Conservation (phyloP, 495 filamentous ascomycete genomes). For the Margaritispora aquatica region DNA sequence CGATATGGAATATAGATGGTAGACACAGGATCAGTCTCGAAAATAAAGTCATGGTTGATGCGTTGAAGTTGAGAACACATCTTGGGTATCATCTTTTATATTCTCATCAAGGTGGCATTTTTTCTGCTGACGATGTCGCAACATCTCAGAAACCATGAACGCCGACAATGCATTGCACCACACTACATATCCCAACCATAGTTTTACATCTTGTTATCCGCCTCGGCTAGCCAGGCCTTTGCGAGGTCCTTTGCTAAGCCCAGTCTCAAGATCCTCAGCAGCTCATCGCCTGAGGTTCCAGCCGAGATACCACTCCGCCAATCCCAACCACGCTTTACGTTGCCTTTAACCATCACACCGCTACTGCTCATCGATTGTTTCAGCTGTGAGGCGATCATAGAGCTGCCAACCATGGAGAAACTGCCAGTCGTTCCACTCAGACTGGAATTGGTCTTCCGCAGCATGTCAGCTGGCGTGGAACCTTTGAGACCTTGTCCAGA, state of each 20-base stretch:
- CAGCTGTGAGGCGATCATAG: conserved; percentile 60
- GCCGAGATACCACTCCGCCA: conserved; percentile 64
- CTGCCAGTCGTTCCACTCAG: conserved; percentile 45
- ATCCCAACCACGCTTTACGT: conserved; percentile 69
- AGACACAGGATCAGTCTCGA: not conserved
- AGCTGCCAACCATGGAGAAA: conserved; percentile 66
- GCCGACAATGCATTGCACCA: conserved; percentile 1
- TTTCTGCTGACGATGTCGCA: not conserved
- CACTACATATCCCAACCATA: not conserved
- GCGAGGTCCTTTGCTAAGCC: conserved; percentile 67
- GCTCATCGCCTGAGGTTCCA: conserved; percentile 52
- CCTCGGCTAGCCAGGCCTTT: conserved; percentile 53
- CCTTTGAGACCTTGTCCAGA: conserved; percentile 41
- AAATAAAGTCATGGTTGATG: not conserved
- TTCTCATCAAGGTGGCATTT: not conserved
- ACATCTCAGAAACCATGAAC: conserved; percentile 1
- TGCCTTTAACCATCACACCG: conserved; percentile 48
- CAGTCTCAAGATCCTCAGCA: conserved; percentile 64
- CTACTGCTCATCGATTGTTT: conserved; percentile 49
- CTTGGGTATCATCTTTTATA: conserved; percentile 17
- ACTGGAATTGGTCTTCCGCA: conserved; percentile 61
- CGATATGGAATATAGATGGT: not conserved
- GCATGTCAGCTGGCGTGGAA: conserved; percentile 53
- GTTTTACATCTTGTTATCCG: conserved; percentile 31
- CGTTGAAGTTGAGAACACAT: too few species aligned